Conservation (phyloP, 371 early-diverging fungal species). For the Mucor sp. region DNA sequence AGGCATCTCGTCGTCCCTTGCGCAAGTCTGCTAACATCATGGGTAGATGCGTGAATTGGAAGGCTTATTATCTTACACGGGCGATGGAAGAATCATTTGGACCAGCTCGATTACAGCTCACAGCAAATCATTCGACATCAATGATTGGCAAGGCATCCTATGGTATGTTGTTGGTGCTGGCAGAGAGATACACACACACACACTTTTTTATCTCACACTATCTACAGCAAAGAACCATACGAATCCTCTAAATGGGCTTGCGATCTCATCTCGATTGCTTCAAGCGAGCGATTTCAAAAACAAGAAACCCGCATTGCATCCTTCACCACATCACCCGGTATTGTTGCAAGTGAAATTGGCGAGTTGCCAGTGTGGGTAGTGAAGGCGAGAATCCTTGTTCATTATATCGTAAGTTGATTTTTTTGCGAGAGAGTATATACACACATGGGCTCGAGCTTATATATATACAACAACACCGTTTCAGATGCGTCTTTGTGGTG, state of each 20-base stretch:
- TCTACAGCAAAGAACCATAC: slow-evolving; percentile 58
- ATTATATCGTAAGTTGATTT: slow-evolving; percentile 48
- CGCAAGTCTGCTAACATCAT: too few relatives aligned
- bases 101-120: slow-evolving; percentile 74
- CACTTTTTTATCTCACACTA: background rate
- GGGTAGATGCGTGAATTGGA: slow-evolving; percentile 62
- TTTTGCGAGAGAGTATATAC: too few relatives aligned
- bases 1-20: too few relatives aligned
- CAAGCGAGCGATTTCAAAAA: slow-evolving; percentile 51
- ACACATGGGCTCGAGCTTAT: too few relatives aligned
- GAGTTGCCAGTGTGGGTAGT: slow-evolving; percentile 52
- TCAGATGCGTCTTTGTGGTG: slow-evolving; percentile 49
- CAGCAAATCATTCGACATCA: slow-evolving; percentile 44
- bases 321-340: slow-evolving; percentile 72
- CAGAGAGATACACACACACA: background rate
- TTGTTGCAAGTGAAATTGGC: slow-evolving; percentile 69
- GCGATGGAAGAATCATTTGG: slow-evolving; percentile 79
- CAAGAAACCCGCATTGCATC: slow-evolving; percentile 37
- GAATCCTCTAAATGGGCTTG: slow-evolving; percentile 81
- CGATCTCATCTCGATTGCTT: slow-evolving; percentile 60
- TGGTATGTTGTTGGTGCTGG: slow-evolving; percentile 28
- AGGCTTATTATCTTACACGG: slow-evolving; percentile 43
- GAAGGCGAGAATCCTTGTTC: slow-evolving; percentile 37
- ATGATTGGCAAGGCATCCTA: slow-evolving; percentile 77
- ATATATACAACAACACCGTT: background rate